phyloP scores from a whole-genome alignment of 768 basidiomycete genomes.

The Suillus variegatus region DNA sequence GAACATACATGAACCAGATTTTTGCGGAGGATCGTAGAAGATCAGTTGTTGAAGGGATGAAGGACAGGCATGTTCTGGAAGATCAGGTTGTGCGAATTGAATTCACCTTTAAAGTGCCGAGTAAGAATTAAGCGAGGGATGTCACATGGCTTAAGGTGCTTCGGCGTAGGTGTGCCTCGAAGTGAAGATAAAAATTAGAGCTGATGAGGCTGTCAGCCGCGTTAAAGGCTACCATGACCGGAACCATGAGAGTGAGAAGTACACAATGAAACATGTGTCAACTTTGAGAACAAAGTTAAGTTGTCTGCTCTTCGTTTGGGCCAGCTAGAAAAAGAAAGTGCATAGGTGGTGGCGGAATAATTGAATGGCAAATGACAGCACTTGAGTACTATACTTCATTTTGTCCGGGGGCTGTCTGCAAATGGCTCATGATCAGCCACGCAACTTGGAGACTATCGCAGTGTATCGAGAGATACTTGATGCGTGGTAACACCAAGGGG shows the following conservation, averaged over 20 bases:
- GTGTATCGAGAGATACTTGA: slow-evolving; percentile 9
- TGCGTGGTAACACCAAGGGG: not conserved
- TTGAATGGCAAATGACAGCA: not conserved
- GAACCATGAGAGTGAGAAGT: slow-evolving; percentile 1
- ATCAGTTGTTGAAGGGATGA: not conserved
- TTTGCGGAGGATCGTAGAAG: slow-evolving; percentile 8
- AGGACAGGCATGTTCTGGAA: not conserved
- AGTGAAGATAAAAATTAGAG: not conserved
- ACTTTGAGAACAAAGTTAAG: not conserved
- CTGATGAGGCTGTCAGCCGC: slow-evolving; percentile 9
- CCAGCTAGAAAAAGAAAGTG: not conserved
- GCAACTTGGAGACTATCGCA: not conserved
- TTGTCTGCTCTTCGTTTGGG: too few relatives aligned
- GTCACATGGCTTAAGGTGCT: slow-evolving; percentile 7
- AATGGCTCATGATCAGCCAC: not conserved
- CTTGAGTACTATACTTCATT: not conserved
- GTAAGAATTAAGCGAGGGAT: not conserved
- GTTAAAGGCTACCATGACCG: slow-evolving; percentile 2
- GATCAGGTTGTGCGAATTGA: not conserved
- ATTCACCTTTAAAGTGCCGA: not conserved
- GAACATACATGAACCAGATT: not conserved
- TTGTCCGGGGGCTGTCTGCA: slow-evolving; percentile 4
- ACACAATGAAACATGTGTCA: slow-evolving; percentile 2
- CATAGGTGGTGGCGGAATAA: not conserved
- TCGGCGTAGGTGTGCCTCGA: slow-evolving; percentile 7